Evolutionary conservation across 2,329 filamentous ascomycete genomes (phyloP).

Genomic region (Pseudogymnoascus sp.): DNA sequence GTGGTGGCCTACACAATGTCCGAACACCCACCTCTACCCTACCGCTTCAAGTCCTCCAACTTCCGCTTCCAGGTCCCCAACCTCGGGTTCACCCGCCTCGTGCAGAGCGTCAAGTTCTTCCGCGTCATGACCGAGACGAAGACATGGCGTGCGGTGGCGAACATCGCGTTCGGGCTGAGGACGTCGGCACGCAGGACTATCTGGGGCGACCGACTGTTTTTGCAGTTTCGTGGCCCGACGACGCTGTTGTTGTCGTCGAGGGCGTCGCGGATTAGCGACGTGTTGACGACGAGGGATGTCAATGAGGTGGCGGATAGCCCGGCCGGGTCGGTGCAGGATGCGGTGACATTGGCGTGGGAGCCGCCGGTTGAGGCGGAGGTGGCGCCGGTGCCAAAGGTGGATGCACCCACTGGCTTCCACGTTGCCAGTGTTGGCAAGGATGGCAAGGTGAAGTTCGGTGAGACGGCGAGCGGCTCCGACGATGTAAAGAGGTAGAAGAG

Average conservation of each 20-base stretch:
- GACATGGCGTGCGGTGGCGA: conserved; percentile 62
- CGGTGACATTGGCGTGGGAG: conserved; percentile 40
- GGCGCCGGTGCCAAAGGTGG: conserved; percentile 24
- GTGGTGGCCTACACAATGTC: conserved; percentile 83
- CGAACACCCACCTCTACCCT: conserved; percentile 66
- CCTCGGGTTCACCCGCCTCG: conserved; percentile 49
- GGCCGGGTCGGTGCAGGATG: conserved; percentile 58
- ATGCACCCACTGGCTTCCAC: conserved; percentile 39
- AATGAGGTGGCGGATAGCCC: conserved; percentile 84
- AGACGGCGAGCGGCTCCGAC: conserved; percentile 10
- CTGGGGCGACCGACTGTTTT: conserved; percentile 88
- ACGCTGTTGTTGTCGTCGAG: conserved; percentile 84
- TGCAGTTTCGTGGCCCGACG: conserved; percentile 79
- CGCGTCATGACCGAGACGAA: conserved; percentile 61
- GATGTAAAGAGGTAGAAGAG: not conserved
- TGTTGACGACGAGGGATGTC: conserved; percentile 68
- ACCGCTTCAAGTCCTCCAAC: conserved; percentile 72
- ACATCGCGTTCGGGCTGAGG: conserved; percentile 58
- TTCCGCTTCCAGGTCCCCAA: conserved; percentile 71
- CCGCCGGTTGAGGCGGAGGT: conserved; percentile 27
- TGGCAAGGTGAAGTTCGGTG: conserved; percentile 55
- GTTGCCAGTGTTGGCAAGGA: conserved; percentile 49
- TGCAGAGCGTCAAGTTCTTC: conserved; percentile 67
- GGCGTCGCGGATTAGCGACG: conserved; percentile 69
- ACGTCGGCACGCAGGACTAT: conserved; percentile 74